Base-by-base conservation (phyloP, 2,329 filamentous ascomycete genomes). In the Neobulgaria alba region DNA sequence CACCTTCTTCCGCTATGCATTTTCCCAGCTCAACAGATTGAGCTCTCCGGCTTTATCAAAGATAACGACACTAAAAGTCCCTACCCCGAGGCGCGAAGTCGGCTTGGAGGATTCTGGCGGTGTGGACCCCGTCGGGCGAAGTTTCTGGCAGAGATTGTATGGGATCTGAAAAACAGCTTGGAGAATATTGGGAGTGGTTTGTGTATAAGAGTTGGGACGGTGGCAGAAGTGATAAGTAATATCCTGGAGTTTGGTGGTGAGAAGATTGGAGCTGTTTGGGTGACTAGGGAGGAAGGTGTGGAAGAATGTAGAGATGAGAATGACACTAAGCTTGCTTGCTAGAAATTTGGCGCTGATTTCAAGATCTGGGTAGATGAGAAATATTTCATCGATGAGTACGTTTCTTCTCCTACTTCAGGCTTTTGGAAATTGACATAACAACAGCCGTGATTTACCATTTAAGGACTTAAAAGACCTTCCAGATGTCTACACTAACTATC, bases 341-440 rank as follows among this genome's bases (percentile, higher is more conserved):
- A n/a, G n/a, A n/a, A n/a, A 15, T 61, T 69, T 3, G 67, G 66
- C 1, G 65, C 78, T 3, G 68, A 76, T 1, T 85, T 86, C 57
- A 73, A 74, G 56, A 43, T 78, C 1, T 88, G 79, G 75, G 60
- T 62, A 0, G 84, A 90, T 52, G 84, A 88, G 60, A 90, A 89
- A 57, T 89, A 85, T 51, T 79, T 79, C 45, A 69, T 89, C 37
- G 80, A 89, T 53, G 82, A 89, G 85, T 89, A 65, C 62, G 82
- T 73, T 10, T 5, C 3, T 12, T 35, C 19, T 37, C 17, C 7
- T 3, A 18, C 5, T 4, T 23, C 18, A 5, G 17, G 30, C 16
- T 34, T 36, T 15, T 36, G 14, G 14, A 29, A 14, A 21, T 33
- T 3, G 10, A 23, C n/a, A n/a, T n/a, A n/a, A n/a, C n/a, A 12